Percentiles rank a stretch among this genome's conserved stretches.
These are phyloP conservation scores for Colletotrichum lupini DNA, from an alignment of 2,329 filamentous ascomycete genomes.

Conservation along the genomic window DNA sequence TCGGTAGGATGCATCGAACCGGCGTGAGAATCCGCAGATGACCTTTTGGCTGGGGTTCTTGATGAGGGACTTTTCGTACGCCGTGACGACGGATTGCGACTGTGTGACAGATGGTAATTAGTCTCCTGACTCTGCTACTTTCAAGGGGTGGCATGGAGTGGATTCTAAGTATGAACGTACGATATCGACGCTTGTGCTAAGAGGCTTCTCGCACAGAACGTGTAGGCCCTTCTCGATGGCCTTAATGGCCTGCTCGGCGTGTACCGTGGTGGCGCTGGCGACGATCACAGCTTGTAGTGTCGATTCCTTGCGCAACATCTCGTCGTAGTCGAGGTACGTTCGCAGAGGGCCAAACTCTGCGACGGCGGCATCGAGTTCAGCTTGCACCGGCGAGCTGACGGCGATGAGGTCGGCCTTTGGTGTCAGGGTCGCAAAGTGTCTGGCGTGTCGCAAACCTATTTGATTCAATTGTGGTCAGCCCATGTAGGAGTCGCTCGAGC, in stretches of 20 bases:
- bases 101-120: constrained; percentile 39
- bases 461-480: too few species aligned
- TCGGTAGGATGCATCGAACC: constrained; percentile 73
- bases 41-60: constrained; percentile 69
- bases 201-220: constrained; percentile 69
- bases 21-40: constrained; percentile 55
- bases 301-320: constrained; percentile 24
- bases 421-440: constrained; percentile 27
- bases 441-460: constrained; percentile 20
- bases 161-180: constrained; percentile 49
- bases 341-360: constrained; percentile 21
- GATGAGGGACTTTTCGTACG: constrained; percentile 52
- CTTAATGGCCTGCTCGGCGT: constrained; percentile 67
- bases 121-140: background rate
- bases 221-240: constrained; percentile 66
- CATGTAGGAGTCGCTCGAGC: too few species aligned
- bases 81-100: constrained; percentile 70
- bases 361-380: constrained; percentile 28
- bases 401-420: constrained; percentile 28
- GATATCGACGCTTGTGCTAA: constrained; percentile 68
- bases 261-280: constrained; percentile 59
- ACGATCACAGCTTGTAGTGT: constrained; percentile 52
- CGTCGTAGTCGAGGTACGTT: constrained; percentile 26
- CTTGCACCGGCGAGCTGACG: constrained; percentile 26
- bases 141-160: too few species aligned